phyloP scores from a whole-genome alignment of 306 rosid species.

The Elaeagnus macrophylla region DNA sequence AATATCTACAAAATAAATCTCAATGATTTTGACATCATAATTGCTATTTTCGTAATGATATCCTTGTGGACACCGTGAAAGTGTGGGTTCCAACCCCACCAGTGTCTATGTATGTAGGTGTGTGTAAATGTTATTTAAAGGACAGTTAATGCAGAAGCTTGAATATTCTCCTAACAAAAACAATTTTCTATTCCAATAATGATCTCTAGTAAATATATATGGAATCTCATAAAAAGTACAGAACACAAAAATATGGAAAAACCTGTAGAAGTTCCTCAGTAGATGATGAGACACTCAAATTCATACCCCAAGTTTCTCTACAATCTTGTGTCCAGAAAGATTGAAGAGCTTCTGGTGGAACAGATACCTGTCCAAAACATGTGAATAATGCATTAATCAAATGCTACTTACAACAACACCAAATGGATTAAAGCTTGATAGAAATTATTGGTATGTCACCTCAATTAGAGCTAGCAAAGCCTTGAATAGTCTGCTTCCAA shows the following conservation, averaged over 20 bases:
- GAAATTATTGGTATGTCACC: slow-evolving; percentile 42
- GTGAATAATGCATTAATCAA: neutral
- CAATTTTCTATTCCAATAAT: neutral
- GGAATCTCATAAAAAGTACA: slow-evolving; percentile 1
- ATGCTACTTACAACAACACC: slow-evolving; percentile 1
- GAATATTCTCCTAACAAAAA: too few relatives aligned
- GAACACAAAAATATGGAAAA: slow-evolving; percentile 2
- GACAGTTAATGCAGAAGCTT: too few relatives aligned
- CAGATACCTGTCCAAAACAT: slow-evolving; percentile 50
- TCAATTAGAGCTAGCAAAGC: slow-evolving; percentile 58
- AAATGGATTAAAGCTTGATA: slow-evolving; percentile 5
- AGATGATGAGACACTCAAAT: slow-evolving; percentile 54
- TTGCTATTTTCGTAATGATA: too few relatives aligned
- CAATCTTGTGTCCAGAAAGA: slow-evolving; percentile 59
- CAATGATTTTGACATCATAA: too few relatives aligned
- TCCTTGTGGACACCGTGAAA: too few relatives aligned
- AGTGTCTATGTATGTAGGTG: too few relatives aligned
- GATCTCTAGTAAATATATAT: neutral
- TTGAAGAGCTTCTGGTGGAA: slow-evolving; percentile 70
- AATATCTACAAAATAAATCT: too few relatives aligned
- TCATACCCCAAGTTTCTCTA: slow-evolving; percentile 67
- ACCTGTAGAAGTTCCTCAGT: slow-evolving; percentile 81
- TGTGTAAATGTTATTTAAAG: too few relatives aligned
- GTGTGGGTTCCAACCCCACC: too few relatives aligned
- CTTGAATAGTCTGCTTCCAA: slow-evolving; percentile 70